Conservation (phyloP, 352 stramenopile species). For the Thalassiosira pacifica region DNA sequence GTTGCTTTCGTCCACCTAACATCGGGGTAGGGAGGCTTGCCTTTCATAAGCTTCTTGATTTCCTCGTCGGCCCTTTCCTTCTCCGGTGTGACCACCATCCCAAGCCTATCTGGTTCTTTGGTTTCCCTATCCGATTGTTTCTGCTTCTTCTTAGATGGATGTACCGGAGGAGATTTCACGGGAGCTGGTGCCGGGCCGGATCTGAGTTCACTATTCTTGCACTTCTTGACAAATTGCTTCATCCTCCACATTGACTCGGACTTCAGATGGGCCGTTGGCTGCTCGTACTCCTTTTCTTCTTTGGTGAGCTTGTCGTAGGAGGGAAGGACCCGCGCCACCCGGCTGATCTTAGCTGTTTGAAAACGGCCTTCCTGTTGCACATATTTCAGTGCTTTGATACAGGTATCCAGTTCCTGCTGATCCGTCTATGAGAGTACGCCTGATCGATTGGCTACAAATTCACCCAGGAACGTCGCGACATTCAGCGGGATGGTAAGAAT, state of each 20-base stretch:
- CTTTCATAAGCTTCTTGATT: too few relatives aligned
- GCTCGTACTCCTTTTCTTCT: neutral
- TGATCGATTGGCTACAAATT: neutral
- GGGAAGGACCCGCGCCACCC: neutral
- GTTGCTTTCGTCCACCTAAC: too few relatives aligned
- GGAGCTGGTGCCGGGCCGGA: neutral
- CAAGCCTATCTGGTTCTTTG: too few relatives aligned
- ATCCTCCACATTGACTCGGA: neutral
- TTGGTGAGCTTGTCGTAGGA: neutral
- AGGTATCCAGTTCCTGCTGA: neutral
- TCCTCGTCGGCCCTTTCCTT: too few relatives aligned
- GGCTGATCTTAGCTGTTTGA: neutral
- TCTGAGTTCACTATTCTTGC: neutral
- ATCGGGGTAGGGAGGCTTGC: too few relatives aligned
- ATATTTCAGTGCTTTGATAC: neutral
- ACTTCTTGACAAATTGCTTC: neutral
- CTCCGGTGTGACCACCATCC: too few relatives aligned
- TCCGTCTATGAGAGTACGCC: neutral
- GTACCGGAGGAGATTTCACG: too few relatives aligned
- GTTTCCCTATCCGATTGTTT: too few relatives aligned
- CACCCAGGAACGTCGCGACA: neutral
- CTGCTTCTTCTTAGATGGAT: too few relatives aligned
- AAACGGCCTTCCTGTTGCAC: neutral
- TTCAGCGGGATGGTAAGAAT: neutral
- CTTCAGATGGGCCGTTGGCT: neutral